phyloP scores from a whole-genome alignment of 768 basidiomycete species.

The Naematelia encephala region DNA sequence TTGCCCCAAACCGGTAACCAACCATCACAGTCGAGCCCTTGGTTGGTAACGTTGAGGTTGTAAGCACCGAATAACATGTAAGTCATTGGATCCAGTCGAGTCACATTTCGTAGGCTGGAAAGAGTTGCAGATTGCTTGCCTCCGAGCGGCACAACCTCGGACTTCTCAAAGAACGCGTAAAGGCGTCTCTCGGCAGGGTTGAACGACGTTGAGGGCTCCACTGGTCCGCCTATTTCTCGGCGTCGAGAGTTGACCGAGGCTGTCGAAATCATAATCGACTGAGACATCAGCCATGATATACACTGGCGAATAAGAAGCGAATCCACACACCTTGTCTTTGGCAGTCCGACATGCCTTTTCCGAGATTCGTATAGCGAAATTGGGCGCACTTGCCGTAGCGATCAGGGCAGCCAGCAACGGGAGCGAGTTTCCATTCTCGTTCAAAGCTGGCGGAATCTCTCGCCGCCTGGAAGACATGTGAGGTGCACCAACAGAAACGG shows the following conservation, averaged over 20 bases:
- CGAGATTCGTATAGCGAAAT: slow-evolving; percentile 75
- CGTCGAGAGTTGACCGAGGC: slow-evolving; percentile 79
- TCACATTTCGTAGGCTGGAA: slow-evolving; percentile 74
- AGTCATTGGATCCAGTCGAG: slow-evolving; percentile 78
- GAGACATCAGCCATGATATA: neutral
- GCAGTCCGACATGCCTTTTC: slow-evolving; percentile 65
- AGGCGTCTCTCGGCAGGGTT: slow-evolving; percentile 64
- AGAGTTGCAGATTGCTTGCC: slow-evolving; percentile 55
- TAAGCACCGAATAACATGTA: slow-evolving; percentile 90
- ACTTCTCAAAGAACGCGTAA: slow-evolving; percentile 78
- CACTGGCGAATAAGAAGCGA: neutral
- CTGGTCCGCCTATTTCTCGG: slow-evolving; percentile 53
- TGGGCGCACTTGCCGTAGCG: slow-evolving; percentile 79
- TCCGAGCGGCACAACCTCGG: slow-evolving; percentile 63
- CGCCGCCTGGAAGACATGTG: too few species aligned
- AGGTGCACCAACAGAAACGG: slow-evolving; percentile 68
- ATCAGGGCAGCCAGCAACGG: slow-evolving; percentile 80
- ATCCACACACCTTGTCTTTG: slow-evolving; percentile 76
- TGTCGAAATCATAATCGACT: slow-evolving; percentile 77
- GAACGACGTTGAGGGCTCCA: slow-evolving; percentile 32
- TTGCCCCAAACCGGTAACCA: slow-evolving; percentile 78
- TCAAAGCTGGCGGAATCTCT: slow-evolving; percentile 46
- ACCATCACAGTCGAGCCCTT: slow-evolving; percentile 78
- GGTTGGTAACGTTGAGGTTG: slow-evolving; percentile 64
- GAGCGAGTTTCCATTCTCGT: slow-evolving; percentile 50